Conservation (phyloP, 2,329 filamentous ascomycete species). For the Alternaria conjuncta region DNA sequence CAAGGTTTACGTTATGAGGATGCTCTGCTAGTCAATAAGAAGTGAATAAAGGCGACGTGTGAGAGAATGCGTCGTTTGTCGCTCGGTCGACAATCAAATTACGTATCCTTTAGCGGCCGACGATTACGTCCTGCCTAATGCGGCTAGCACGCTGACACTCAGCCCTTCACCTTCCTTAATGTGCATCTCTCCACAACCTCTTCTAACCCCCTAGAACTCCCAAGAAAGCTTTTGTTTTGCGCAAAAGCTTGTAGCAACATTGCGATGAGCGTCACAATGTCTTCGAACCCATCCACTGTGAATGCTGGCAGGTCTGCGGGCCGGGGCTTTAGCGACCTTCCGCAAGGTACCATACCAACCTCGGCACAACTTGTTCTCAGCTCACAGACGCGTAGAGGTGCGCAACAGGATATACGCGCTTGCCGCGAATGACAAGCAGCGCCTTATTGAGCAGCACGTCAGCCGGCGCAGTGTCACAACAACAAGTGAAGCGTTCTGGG, state of each 20-base stretch:
- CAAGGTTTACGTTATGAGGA: neutral
- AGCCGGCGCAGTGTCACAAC: slow-evolving; percentile 5
- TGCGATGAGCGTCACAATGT: slow-evolving; percentile 6
- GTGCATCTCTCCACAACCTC: neutral
- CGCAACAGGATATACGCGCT: slow-evolving; percentile 15
- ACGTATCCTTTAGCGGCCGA: slow-evolving; percentile 9
- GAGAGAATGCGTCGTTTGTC: neutral
- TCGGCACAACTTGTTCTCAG: slow-evolving; percentile 7
- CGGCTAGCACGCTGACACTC: slow-evolving; percentile 3
- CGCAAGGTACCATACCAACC: slow-evolving; percentile 11
- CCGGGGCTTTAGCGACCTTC: slow-evolving; percentile 12
- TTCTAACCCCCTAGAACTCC: neutral
- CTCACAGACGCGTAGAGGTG: slow-evolving; percentile 12
- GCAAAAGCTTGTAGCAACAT: neutral
- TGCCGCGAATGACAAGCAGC: slow-evolving; percentile 8
- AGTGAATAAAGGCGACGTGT: neutral
- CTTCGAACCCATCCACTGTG: slow-evolving; percentile 10
- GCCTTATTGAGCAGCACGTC: slow-evolving; percentile 12
- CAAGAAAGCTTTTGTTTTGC: slow-evolving; percentile 7
- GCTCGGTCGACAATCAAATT: slow-evolving; percentile 3
- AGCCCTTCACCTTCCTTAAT: slow-evolving; percentile 10
- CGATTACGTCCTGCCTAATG: slow-evolving; percentile 10
- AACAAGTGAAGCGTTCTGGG: slow-evolving; percentile 9
- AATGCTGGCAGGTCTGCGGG: neutral
- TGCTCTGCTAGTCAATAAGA: neutral